phyloP scores from a whole-genome alignment of 1,284 basidiomycete genomes.

The Tremellales sp. region DNA sequence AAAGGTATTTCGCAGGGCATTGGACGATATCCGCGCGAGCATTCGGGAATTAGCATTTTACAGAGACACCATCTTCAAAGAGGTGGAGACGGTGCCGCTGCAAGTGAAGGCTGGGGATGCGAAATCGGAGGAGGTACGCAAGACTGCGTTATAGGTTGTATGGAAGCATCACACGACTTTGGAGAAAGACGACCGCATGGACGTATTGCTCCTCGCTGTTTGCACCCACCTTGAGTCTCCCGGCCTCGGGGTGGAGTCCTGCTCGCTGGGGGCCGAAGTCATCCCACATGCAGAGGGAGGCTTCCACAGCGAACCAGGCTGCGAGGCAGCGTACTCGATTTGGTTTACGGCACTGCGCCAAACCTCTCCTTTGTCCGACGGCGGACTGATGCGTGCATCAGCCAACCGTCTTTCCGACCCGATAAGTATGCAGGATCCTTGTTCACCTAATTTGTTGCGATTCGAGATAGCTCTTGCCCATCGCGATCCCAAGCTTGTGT shows the following conservation, averaged over 20 bases:
- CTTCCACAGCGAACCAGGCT: slow-evolving; percentile 14
- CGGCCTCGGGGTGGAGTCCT: slow-evolving; percentile 80
- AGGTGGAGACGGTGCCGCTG: slow-evolving; percentile 22
- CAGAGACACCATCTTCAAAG: slow-evolving; percentile 45
- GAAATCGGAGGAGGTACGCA: slow-evolving; percentile 11
- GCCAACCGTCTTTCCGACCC: too few species aligned
- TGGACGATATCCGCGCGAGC: slow-evolving; percentile 51
- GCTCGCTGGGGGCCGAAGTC: slow-evolving; percentile 73
- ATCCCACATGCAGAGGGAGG: slow-evolving; percentile 73
- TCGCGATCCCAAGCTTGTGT: slow-evolving; percentile 64
- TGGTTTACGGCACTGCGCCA: slow-evolving; percentile 88
- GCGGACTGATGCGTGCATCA: too few species aligned
- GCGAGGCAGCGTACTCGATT: slow-evolving; percentile 66
- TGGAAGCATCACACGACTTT: slow-evolving; percentile 55
- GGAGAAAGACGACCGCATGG: slow-evolving; percentile 82
- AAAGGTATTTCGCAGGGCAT: slow-evolving; percentile 42
- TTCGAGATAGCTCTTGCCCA: slow-evolving; percentile 75
- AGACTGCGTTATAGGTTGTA: slow-evolving; percentile 26
- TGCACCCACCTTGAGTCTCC: slow-evolving; percentile 60
- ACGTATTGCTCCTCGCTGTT: slow-evolving; percentile 77
- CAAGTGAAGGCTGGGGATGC: not conserved
- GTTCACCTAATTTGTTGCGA: too few species aligned
- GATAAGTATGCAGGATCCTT: too few species aligned
- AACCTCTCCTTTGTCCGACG: slow-evolving; percentile 43
- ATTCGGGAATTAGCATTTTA: slow-evolving; percentile 52